Percentiles rank a stretch among this genome's conserved stretches.
These are phyloP conservation scores for Xylaria sp. DNA, from an alignment of 2,329 filamentous ascomycete species.

Conservation along the genomic window DNA sequence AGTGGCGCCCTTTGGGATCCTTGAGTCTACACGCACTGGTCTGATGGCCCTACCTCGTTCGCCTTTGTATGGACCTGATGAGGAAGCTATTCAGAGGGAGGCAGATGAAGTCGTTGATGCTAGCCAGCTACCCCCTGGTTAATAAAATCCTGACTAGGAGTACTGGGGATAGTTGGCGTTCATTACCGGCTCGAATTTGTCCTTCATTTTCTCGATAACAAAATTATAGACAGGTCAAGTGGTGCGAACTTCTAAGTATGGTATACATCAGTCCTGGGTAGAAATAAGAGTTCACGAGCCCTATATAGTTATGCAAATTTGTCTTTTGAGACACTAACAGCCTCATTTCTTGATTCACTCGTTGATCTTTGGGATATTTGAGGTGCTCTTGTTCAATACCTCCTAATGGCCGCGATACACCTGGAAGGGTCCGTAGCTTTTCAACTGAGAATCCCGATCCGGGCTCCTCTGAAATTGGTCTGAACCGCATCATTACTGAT, in stretches of 20 bases:
- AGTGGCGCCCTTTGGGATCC: slow-evolving; percentile 91
- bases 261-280: slow-evolving; percentile 15
- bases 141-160: slow-evolving; percentile 42
- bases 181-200: slow-evolving; percentile 29
- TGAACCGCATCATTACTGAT: not conserved
- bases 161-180: slow-evolving; percentile 34
- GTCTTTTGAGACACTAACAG: not conserved
- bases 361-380: not conserved
- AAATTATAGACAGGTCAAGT: slow-evolving; percentile 38
- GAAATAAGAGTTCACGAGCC: slow-evolving; percentile 10
- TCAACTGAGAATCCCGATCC: not conserved
- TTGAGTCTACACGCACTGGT: slow-evolving; percentile 94
- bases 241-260: slow-evolving; percentile 39
- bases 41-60: slow-evolving; percentile 97
- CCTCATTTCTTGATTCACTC: not conserved
- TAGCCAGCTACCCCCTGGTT: slow-evolving; percentile 93
- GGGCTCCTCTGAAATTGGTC: not conserved
- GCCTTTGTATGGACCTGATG: slow-evolving; percentile 79
- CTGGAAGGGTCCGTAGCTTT: not conserved
- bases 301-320: not conserved
- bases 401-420: not conserved
- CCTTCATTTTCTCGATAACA: slow-evolving; percentile 23
- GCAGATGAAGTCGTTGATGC: slow-evolving; percentile 95
- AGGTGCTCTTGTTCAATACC: not conserved
- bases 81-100: slow-evolving; percentile 77